These are phyloP conservation scores for Hypomontagnella submonticulosa DNA, from an alignment of 495 filamentous ascomycete species.

Conservation along the genomic window DNA sequence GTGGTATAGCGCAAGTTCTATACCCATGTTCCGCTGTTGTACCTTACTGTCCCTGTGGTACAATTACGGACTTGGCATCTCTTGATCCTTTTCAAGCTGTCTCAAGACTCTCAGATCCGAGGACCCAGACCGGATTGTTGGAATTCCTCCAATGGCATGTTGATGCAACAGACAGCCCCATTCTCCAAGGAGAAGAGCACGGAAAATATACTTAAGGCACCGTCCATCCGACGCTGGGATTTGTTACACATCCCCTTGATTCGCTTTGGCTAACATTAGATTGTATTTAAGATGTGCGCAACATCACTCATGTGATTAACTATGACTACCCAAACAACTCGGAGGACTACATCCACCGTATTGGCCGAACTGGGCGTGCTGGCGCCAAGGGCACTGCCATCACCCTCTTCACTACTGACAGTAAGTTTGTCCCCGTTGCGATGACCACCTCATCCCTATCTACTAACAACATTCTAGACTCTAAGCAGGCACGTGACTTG, in stretches of 20 bases:
- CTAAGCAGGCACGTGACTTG: slow-evolving; percentile 97
- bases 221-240: slow-evolving; percentile 64
- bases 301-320: slow-evolving; percentile 99
- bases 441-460: slow-evolving; percentile 2
- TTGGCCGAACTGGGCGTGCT: slow-evolving; percentile 96
- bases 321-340: slow-evolving; percentile 99
- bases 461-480: slow-evolving; percentile 69
- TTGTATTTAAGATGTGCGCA: slow-evolving; percentile 91
- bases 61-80: slow-evolving; percentile 78
- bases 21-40: slow-evolving; percentile 77
- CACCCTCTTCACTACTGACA: slow-evolving; percentile 98
- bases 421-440: slow-evolving; percentile 65
- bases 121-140: slow-evolving; percentile 81
- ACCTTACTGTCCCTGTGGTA: slow-evolving; percentile 67
- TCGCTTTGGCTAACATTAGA: slow-evolving; percentile 80
- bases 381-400: slow-evolving; percentile 93
- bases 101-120: slow-evolving; percentile 66
- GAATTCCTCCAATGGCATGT: slow-evolving; percentile 63
- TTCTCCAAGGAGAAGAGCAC: slow-evolving; percentile 69
- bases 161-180: slow-evolving; percentile 65
- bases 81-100: slow-evolving; percentile 71
- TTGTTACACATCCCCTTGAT: slow-evolving; percentile 62
- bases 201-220: slow-evolving; percentile 72
- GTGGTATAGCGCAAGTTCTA: slow-evolving; percentile 71
- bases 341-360: slow-evolving; percentile 99